These are phyloP conservation scores for Aegilops sharonensis DNA, from an alignment of 176 grass and related monocot species.

Conservation along the genomic window DNA sequence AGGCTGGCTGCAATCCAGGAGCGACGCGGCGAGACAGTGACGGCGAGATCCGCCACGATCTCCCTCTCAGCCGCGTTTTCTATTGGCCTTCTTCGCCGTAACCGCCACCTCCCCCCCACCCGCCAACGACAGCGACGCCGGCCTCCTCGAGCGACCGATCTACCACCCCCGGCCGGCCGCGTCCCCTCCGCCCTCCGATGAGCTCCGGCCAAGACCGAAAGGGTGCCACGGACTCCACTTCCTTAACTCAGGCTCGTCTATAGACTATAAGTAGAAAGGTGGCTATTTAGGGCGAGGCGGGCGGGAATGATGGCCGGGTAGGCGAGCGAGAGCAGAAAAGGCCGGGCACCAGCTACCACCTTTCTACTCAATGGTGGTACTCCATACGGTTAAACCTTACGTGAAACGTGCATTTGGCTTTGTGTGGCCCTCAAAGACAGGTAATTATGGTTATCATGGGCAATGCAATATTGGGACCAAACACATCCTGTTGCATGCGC, in stretches of 20 bases:
- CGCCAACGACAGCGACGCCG: constrained; percentile 64
- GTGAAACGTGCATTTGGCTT: constrained; percentile 28
- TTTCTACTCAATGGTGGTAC: constrained; percentile 5
- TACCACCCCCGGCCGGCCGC: constrained; percentile 1
- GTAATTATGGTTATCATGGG: constrained; percentile 29
- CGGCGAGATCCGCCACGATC: constrained; percentile 51
- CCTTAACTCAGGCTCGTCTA: background rate
- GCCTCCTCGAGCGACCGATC: background rate
- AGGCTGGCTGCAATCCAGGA: constrained; percentile 62
- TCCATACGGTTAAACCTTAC: constrained; percentile 2
- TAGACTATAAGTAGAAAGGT: background rate
- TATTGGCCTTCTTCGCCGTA: constrained; percentile 76
- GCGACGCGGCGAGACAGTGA: constrained; percentile 54
- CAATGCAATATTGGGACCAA: background rate
- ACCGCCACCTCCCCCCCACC: constrained; percentile 77
- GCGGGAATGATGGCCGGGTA: constrained; percentile 23
- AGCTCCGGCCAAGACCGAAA: background rate
- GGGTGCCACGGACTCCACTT: background rate
- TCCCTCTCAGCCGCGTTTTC: constrained; percentile 36
- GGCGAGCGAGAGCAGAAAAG: background rate
- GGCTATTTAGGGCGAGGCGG: background rate
- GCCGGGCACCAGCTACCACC: background rate
- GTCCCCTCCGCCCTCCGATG: constrained; percentile 2
- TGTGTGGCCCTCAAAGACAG: constrained; percentile 36
- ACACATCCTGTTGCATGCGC: background rate